Base-by-base conservation (phyloP, 208 protist species). In the Leishmania aethiopica region DNA sequence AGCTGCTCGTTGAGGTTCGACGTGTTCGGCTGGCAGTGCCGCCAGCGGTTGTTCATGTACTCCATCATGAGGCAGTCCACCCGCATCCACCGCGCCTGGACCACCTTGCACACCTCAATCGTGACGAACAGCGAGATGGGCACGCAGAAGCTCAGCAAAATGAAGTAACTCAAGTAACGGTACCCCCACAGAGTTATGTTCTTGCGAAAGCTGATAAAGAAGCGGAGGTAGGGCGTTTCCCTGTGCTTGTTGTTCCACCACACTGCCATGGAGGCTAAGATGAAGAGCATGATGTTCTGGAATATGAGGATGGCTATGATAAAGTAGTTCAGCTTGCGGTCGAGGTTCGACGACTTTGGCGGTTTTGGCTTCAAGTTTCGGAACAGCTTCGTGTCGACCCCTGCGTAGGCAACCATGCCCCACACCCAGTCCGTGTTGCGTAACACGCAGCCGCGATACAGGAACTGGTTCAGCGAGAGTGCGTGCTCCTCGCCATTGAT, bases 1-100 rank as follows among this genome's bases (percentile, higher is more conserved):
- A 98, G 88, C 86, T 97, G 92, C 88, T 98, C 96, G 87, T 98
- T 98, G 15, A 98, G 86, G 83, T 98, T 96, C 0, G 95, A 98
- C 40, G 96, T 98, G 85, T 97, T 96, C 11, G 94, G 86, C 62
- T 82, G 84, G 88, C 95, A 98, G 67, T 91, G 85, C 22, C 89
- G 84, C 90, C 87, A 96, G 35, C 88, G 74, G 60, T 87, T 92
- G 32, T 79, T 82, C 82, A 96, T 90, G 70, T 88, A 91, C 86
- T 96, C 90, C 92, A 96, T 95, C 94, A 98, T 95, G 70, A 91
- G 86, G 60, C 62, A 84, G 78, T 98, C 96, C 55, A 90, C 88
- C 8, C 83, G 81, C 93, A 98, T 98, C 93, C 95, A 97, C 77
- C 95, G 86, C 19, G 90, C 93, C 85, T 98, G 96, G 15, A 95